Percentiles rank a stretch among this genome's conserved stretches.
Conservation (phyloP, 176 grass and related monocot species). For the Triticum turgidum region DNA sequence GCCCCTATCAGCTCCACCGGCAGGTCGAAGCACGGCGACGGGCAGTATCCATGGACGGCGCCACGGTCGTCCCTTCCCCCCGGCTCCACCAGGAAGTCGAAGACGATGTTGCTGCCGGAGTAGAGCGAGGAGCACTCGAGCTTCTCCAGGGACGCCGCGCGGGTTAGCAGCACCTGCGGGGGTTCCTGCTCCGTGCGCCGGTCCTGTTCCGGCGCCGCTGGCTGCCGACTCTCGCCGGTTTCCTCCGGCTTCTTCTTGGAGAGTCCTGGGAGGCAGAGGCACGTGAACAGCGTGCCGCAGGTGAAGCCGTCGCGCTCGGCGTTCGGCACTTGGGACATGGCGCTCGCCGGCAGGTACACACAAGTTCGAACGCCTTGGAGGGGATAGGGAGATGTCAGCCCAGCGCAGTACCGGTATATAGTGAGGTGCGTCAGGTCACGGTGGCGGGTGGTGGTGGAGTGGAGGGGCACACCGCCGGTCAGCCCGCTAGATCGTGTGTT, state of each 20-base stretch:
- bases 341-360: background rate
- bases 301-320: conserved; percentile 28
- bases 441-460: background rate
- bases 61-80: background rate
- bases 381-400: background rate
- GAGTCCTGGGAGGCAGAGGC: conserved; percentile 30
- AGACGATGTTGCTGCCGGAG: conserved; percentile 46
- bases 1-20: conserved; percentile 41
- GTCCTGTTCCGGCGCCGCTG: background rate
- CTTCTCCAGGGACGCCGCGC: conserved; percentile 25
- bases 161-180: background rate
- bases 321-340: conserved; percentile 26
- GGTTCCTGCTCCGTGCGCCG: background rate
- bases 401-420: conserved; percentile 4
- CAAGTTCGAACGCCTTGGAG: background rate
- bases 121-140: conserved; percentile 33
- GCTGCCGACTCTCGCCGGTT: background rate
- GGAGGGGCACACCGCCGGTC: conserved; percentile 33
- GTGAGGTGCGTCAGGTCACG: background rate
- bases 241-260: conserved; percentile 45
- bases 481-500: conserved; percentile 23
- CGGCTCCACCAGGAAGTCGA: conserved; percentile 29
- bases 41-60: conserved; percentile 30
- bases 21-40: conserved; percentile 56
- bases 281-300: conserved; percentile 43